Evolutionary conservation across 2,329 filamentous ascomycete species (phyloP).

Genomic region (Harringtonia lauricola): DNA sequence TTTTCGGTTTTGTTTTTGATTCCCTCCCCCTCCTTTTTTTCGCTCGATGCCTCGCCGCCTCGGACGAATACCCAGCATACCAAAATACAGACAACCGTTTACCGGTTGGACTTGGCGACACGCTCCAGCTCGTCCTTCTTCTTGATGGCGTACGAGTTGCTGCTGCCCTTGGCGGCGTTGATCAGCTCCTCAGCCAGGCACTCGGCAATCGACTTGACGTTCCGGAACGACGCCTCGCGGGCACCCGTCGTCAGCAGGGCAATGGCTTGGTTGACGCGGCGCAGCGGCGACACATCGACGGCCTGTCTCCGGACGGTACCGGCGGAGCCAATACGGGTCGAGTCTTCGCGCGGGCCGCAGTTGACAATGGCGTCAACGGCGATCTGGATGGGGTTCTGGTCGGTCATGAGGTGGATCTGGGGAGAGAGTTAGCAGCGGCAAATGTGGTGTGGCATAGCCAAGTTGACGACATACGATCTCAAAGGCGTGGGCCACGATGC

Average conservation of each 20-base stretch:
- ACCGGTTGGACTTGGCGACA: slow-evolving; percentile 99
- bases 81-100: no score
- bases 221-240: slow-evolving; percentile 97
- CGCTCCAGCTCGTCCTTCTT: slow-evolving; percentile 99
- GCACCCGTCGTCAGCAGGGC: slow-evolving; percentile 97
- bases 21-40: no score
- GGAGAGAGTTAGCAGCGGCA: neutral
- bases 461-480: slow-evolving; percentile 67
- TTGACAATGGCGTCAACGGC: slow-evolving; percentile 99
- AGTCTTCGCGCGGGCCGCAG: slow-evolving; percentile 99
- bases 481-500: slow-evolving; percentile 97
- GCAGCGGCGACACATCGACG: slow-evolving; percentile 98
- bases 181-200: slow-evolving; percentile 99
- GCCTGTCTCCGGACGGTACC: slow-evolving; percentile 99
- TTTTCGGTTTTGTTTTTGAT: no score
- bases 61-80: no score
- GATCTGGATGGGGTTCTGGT: slow-evolving; percentile 99
- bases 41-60: slow-evolving; percentile 1
- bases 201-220: slow-evolving; percentile 99
- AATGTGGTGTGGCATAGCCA: neutral
- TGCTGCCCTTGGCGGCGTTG: slow-evolving; percentile 99
- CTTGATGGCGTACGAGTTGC: slow-evolving; percentile 99
- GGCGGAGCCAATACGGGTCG: slow-evolving; percentile 96
- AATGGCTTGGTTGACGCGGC: slow-evolving; percentile 99
- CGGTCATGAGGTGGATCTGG: slow-evolving; percentile 99